These are phyloP conservation scores for Mycena vitilis DNA, from an alignment of 768 basidiomycete genomes.

Conservation along the genomic window DNA sequence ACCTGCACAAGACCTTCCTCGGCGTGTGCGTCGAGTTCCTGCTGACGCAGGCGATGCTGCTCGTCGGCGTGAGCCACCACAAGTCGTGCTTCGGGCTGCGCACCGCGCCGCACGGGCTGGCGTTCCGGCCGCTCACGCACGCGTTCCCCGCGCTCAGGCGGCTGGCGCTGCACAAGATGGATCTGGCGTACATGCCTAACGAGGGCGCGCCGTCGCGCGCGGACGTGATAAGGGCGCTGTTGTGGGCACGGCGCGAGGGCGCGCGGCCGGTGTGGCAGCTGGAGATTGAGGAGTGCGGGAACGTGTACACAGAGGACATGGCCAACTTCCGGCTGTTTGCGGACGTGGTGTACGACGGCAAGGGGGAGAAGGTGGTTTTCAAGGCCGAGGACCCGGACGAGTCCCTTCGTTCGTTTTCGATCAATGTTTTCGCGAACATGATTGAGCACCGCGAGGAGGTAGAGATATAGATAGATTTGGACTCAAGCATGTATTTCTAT, in stretches of 20 bases:
- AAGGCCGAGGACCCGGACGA: conserved; percentile 7
- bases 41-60: conserved; percentile 35
- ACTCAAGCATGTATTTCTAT: background rate
- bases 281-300: conserved; percentile 23
- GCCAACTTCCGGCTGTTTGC: conserved; percentile 19
- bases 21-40: conserved; percentile 25
- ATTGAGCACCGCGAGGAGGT: background rate
- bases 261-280: conserved; percentile 28
- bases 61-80: conserved; percentile 30
- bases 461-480: background rate
- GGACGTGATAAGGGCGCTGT: conserved; percentile 23
- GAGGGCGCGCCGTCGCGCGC: background rate
- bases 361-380: background rate
- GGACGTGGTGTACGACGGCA: conserved; percentile 18
- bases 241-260: conserved; percentile 32
- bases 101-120: background rate
- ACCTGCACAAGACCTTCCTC: conserved; percentile 24
- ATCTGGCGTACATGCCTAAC: background rate
- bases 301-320: conserved; percentile 20
- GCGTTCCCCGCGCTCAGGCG: conserved; percentile 26
- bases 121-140: conserved; percentile 22
- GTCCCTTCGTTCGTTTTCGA: conserved; percentile 6
- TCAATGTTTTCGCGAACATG: conserved; percentile 14
- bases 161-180: conserved; percentile 27
- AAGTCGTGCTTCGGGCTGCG: conserved; percentile 20